Evolutionary conservation across 2,329 filamentous ascomycete species (phyloP).

Genomic region (Colletotrichum godetiae): DNA sequence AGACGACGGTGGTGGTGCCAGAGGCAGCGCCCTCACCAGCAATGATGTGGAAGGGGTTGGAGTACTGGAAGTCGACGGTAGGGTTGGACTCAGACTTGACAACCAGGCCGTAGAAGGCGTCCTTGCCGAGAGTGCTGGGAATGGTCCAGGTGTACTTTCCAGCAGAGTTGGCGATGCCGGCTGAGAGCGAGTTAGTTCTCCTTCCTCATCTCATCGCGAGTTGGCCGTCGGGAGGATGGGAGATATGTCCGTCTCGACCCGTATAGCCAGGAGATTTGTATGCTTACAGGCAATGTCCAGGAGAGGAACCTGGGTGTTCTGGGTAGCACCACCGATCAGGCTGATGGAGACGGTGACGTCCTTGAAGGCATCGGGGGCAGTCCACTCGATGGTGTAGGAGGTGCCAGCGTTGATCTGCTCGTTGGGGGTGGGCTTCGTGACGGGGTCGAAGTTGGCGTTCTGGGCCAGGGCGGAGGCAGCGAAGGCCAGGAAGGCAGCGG

Average conservation of each 20-base stretch:
- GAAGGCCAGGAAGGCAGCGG: conserved; percentile 63
- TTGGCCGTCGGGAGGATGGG: not conserved
- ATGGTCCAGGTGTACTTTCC: conserved; percentile 64
- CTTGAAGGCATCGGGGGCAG: conserved; percentile 50
- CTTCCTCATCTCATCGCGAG: not conserved
- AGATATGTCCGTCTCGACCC: not conserved
- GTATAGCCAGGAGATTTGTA: not conserved
- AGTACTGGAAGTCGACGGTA: conserved; percentile 67
- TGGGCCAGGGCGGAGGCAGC: conserved; percentile 63
- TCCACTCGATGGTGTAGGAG: conserved; percentile 64
- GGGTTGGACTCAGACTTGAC: conserved; percentile 61
- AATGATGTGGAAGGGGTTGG: conserved; percentile 68
- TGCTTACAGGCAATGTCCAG: conserved; percentile 63
- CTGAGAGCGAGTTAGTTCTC: conserved; percentile 47
- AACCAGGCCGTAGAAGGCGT: conserved; percentile 67
- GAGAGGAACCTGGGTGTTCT: conserved; percentile 54
- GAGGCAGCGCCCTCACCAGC: conserved; percentile 40
- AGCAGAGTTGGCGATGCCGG: conserved; percentile 56
- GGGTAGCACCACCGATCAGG: conserved; percentile 64
- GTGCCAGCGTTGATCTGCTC: conserved; percentile 60
- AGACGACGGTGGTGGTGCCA: conserved; percentile 41
- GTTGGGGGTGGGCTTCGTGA: conserved; percentile 58
- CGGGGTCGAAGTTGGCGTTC: conserved; percentile 65
- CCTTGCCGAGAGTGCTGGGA: conserved; percentile 54
- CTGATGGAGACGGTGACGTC: conserved; percentile 61